Base-by-base conservation (phyloP, 148 eudicot genomes). In the Diospyros kaki region DNA sequence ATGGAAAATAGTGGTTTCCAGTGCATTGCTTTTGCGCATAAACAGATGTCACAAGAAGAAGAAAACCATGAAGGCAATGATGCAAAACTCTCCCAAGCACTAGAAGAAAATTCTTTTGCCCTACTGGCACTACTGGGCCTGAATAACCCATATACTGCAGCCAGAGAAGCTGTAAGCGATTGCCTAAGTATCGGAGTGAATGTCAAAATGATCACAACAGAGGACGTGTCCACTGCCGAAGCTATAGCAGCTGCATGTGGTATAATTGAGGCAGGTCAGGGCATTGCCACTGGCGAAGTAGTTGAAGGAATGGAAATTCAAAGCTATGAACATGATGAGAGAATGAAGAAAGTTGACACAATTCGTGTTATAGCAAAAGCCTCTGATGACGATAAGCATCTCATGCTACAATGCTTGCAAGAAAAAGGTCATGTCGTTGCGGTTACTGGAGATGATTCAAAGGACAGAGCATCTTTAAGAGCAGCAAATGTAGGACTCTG, bases 161-260 rank as follows among this genome's bases (percentile, higher is more conserved):
- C 61, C 44, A 54, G 79, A 9, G 15, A 72, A 45, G 75, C 79
- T 9, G 70, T 80, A 4, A n/a, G 48, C 10, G 73, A 44, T 58
- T 76, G 72, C 51, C 60, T 42, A 42, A 1, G 0, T 2, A 73
- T 73, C 2, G 79, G 75, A 51, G 61, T 80, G 13, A 51, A 60
- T 0, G 11, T 80, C 60, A 76, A 58, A 53, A 60, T 80, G 76
- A 58, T 80, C 60, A 80, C 83, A 0, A 73, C 73, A 1, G 73
- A 80, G 7, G 60, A 76, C 38, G 40, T 72, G 2, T 58, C 15
- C 14, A 76, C 79, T 13, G 79, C 83, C 3, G 71, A n/a, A 66
- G 73, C 73, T 4, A 67, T 76, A 18, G 83, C 79, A 3, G 53
- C 60, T 1, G 76, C 72, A 14, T 80, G 83, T 72, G 83, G 83